phyloP scores from a whole-genome alignment of 257 asterid genomes.

The Jaltomata sinuosa region DNA sequence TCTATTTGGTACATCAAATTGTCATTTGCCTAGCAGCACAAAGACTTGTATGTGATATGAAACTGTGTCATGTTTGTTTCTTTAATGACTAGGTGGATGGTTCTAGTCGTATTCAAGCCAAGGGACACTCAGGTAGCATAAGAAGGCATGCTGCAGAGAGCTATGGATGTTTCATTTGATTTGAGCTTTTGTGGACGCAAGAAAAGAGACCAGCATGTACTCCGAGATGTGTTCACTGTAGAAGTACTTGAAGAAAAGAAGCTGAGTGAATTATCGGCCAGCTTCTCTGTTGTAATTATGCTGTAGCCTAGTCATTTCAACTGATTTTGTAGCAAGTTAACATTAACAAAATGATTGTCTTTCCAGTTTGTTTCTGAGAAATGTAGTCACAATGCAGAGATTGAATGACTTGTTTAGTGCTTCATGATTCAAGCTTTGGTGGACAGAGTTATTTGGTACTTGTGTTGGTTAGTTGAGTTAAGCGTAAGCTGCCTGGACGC shows the following conservation, averaged over 20 bases:
- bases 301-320: background rate
- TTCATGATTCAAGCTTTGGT: no score
- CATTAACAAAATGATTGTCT: background rate
- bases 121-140: background rate
- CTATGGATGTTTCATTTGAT: background rate
- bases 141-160: background rate
- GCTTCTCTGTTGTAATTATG: conserved; percentile 3
- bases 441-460: no score
- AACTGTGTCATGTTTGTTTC: background rate
- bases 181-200: background rate
- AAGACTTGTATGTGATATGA: background rate
- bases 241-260: background rate
- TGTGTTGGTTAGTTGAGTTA: no score
- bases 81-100: background rate
- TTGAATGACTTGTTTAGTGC: background rate
- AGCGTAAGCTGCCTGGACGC: no score
- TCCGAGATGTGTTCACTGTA: background rate
- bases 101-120: background rate
- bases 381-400: background rate
- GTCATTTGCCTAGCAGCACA: background rate
- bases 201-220: background rate
- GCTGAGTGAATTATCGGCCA: background rate
- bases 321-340: background rate
- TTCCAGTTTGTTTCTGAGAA: background rate
- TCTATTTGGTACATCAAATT: background rate